phyloP scores from a whole-genome alignment of 73 alveolate species.

The Paramecium caudatum region DNA sequence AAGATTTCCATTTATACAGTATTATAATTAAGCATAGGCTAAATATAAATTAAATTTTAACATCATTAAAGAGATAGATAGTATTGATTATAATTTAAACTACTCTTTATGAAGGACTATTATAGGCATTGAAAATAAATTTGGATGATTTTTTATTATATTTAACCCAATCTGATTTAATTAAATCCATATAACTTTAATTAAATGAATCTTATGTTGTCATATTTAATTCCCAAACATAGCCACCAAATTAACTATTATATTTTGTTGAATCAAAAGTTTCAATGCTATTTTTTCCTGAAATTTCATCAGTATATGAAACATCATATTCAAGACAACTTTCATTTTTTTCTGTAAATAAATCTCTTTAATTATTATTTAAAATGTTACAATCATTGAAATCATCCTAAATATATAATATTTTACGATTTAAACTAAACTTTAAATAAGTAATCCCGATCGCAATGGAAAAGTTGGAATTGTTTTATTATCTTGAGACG shows the following conservation, averaged over 20 bases:
- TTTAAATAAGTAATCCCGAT: slow-evolving; percentile 14
- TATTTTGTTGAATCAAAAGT: slow-evolving; percentile 15
- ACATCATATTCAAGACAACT: slow-evolving; percentile 20
- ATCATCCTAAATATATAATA: background rate
- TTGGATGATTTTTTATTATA: background rate
- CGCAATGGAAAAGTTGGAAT: slow-evolving; percentile 1
- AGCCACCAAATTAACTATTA: slow-evolving; percentile 22
- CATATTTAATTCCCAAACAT: slow-evolving; percentile 45
- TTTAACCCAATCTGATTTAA: slow-evolving; percentile 6
- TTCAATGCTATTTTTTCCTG: background rate
- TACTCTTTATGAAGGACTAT: slow-evolving; percentile 45
- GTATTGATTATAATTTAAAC: background rate
- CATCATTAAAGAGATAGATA: slow-evolving; percentile 32
- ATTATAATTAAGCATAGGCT: slow-evolving; percentile 27
- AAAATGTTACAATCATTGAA: background rate
- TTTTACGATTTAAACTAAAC: background rate
- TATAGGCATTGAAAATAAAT: slow-evolving; percentile 30
- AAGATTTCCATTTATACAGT: background rate
- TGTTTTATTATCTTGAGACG: background rate
- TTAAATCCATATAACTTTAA: slow-evolving; percentile 25
- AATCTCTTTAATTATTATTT: background rate
- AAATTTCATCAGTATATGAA: background rate
- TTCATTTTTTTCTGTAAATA: background rate
- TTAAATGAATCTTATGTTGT: background rate
- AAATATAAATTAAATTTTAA: background rate